Base-by-base conservation (phyloP, 1,284 basidiomycete genomes). In the Leccinum subrobustum region DNA sequence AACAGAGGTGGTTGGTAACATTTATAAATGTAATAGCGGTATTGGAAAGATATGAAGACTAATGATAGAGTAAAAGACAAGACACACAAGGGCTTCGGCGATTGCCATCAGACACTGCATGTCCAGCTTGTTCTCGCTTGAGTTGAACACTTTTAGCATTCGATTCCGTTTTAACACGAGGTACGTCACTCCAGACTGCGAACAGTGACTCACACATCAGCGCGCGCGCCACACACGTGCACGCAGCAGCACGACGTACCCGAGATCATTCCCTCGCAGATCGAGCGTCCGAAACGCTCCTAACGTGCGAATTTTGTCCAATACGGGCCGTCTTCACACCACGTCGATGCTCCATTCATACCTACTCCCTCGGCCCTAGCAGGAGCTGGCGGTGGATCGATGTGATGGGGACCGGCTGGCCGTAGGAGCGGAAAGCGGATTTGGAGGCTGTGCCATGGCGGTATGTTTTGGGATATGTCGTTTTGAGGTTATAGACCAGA, bases 161-260 rank as follows among this genome's bases (percentile, higher is more conserved):
- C 95, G 82, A 75, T 99, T 99, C 51, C 96, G 88, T 74, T 98
- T 98, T 62, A 99, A 79, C 0, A 98, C 91, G 47, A 99, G 86
- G 73, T 97, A 97, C 0, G 85, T 86, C 25, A 37, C 35, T 37
- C 35, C 35, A 37, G 35, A 37, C 31, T 66, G 16, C 14, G 27
- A 23, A 27, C 23, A 16, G 14, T 7, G 9, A 47, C 20, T 25
- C 23, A 29, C 27, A 16, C 50, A 29, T 52, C 27, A 52, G 50
- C 42, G 16, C 39, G 18, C 42, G 4, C 42, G n/a, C 18, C n/a
- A 44, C n/a, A 18, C 9, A 44, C n/a, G 9, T 18, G 42, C 9
- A 27, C 27, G 23, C 16, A n/a, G 5, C 27, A 4, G 2, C 7
- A 23, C 3, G 50, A 80, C 91, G 72, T 64, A 93, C 93, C 66